Evolutionary conservation across 768 basidiomycete species (phyloP).

Genomic region (Pulveroboletus sp.): DNA sequence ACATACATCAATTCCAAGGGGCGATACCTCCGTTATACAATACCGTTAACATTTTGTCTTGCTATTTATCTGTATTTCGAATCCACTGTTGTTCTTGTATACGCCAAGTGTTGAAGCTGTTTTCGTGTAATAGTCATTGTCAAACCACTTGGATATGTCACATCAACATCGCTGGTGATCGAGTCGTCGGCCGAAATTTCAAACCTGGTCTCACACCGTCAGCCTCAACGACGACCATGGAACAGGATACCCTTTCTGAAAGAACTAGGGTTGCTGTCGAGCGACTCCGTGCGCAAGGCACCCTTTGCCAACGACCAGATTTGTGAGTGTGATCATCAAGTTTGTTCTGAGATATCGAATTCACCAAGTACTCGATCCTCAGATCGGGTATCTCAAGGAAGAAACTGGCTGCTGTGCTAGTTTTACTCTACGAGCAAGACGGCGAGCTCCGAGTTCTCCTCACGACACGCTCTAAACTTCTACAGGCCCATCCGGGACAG

Average conservation of each 20-base stretch:
- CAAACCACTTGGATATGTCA: too few relatives aligned
- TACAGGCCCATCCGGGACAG: conserved; percentile 76
- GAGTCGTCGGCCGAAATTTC: neutral
- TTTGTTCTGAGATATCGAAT: too few relatives aligned
- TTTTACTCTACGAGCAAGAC: conserved; percentile 72
- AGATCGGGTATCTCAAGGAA: conserved; percentile 35
- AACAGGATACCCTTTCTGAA: conserved; percentile 15
- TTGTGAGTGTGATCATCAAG: conserved; percentile 47
- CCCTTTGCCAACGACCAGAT: conserved; percentile 37
- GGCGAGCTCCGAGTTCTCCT: conserved; percentile 72
- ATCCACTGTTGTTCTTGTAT: conserved; percentile 10
- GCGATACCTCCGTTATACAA: conserved; percentile 8
- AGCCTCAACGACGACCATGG: conserved; percentile 1
- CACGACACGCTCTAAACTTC: conserved; percentile 78
- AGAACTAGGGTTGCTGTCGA: conserved; percentile 33
- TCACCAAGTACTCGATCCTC: neutral
- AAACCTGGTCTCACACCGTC: too few relatives aligned
- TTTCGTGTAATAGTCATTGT: too few relatives aligned
- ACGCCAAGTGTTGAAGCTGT: too few relatives aligned
- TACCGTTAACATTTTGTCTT: neutral
- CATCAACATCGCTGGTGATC: too few relatives aligned
- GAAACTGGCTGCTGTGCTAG: conserved; percentile 73
- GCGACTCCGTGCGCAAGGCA: conserved; percentile 33
- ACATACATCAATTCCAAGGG: neutral
- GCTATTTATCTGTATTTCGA: conserved; percentile 27